Evolutionary conservation across 257 asterid species (phyloP).

Genomic region (Thymus quinquecostatus): DNA sequence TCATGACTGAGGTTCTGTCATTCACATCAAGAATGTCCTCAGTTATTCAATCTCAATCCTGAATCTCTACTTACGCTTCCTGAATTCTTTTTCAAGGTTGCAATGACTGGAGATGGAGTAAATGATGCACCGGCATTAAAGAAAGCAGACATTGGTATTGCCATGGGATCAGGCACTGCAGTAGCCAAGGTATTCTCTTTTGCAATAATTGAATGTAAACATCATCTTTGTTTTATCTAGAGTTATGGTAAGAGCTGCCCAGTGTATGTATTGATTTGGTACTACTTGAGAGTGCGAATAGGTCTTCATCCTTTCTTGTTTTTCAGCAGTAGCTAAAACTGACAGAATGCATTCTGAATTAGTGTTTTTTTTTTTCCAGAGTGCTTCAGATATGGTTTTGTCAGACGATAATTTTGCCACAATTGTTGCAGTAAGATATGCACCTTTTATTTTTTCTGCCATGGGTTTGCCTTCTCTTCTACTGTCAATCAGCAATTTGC

Average conservation of each 20-base stretch:
- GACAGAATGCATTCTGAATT: slow-evolving; percentile 22
- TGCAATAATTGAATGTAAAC: slow-evolving; percentile 4
- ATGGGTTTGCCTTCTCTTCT: slow-evolving; percentile 17
- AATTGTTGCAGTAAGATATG: slow-evolving; percentile 86
- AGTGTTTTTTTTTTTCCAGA: slow-evolving; percentile 58
- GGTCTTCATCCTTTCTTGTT: slow-evolving; percentile 12
- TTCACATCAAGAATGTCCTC: slow-evolving; percentile 7
- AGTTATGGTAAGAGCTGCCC: slow-evolving; percentile 12
- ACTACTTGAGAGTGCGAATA: slow-evolving; percentile 13
- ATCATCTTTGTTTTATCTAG: neutral
- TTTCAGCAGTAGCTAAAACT: slow-evolving; percentile 23
- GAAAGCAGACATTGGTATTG: slow-evolving; percentile 97
- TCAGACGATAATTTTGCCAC: slow-evolving; percentile 99
- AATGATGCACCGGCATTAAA: slow-evolving; percentile 99
- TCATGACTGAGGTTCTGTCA: slow-evolving; percentile 26
- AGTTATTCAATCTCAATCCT: slow-evolving; percentile 18
- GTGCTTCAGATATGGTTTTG: slow-evolving; percentile 99
- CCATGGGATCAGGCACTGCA: slow-evolving; percentile 99
- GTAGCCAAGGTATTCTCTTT: slow-evolving; percentile 81
- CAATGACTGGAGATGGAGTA: slow-evolving; percentile 99
- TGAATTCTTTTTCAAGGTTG: slow-evolving; percentile 64
- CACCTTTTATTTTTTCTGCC: slow-evolving; percentile 19
- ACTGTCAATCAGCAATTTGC: slow-evolving; percentile 19
- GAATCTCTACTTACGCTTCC: slow-evolving; percentile 20
- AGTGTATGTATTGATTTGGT: slow-evolving; percentile 10